A percentile compares a stretch with the other conserved stretches of the same genome.
These are phyloP conservation scores for Tylopilus rubrobrunneus DNA, from an alignment of 768 basidiomycete genomes.

Conservation along the genomic window DNA sequence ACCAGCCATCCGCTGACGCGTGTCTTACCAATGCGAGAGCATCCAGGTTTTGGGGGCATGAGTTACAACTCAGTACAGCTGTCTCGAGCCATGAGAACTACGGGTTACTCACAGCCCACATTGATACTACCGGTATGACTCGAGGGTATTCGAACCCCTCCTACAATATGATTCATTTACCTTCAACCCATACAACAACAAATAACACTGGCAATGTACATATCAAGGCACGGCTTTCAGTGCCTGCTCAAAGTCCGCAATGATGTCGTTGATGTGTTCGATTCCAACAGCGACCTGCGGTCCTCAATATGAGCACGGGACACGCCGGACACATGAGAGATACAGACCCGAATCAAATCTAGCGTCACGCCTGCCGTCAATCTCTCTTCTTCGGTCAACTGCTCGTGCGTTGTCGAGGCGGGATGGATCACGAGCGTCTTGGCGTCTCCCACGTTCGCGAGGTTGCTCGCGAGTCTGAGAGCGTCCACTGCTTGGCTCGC, in stretches of 20 bases:
- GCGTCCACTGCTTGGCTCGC: conserved; percentile 66
- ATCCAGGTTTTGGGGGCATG: too few relatives aligned
- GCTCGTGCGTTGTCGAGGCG: conserved; percentile 56
- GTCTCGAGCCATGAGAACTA: not conserved
- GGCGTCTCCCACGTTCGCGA: conserved; percentile 69
- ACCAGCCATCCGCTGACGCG: too few relatives aligned
- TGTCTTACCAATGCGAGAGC: too few relatives aligned
- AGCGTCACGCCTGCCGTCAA: conserved; percentile 47
- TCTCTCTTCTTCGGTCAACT: conserved; percentile 48
- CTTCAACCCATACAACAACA: not conserved
- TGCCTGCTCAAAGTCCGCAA: conserved; percentile 43
- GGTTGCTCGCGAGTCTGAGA: conserved; percentile 65
- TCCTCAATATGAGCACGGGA: not conserved
- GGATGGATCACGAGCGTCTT: conserved; percentile 65
- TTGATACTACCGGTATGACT: not conserved
- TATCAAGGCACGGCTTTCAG: conserved; percentile 24
- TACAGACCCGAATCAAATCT: conserved; percentile 52
- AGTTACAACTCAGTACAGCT: too few relatives aligned
- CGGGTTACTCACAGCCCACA: not conserved
- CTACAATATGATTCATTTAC: not conserved
- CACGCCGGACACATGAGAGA: not conserved
- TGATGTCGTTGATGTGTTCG: conserved; percentile 43
- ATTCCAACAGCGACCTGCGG: conserved; percentile 43
- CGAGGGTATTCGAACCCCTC: not conserved
- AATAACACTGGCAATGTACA: too few relatives aligned